These are phyloP conservation scores for Entophlyctis helioformis DNA, from an alignment of 192 early-diverging fungal genomes.

Conservation along the genomic window DNA sequence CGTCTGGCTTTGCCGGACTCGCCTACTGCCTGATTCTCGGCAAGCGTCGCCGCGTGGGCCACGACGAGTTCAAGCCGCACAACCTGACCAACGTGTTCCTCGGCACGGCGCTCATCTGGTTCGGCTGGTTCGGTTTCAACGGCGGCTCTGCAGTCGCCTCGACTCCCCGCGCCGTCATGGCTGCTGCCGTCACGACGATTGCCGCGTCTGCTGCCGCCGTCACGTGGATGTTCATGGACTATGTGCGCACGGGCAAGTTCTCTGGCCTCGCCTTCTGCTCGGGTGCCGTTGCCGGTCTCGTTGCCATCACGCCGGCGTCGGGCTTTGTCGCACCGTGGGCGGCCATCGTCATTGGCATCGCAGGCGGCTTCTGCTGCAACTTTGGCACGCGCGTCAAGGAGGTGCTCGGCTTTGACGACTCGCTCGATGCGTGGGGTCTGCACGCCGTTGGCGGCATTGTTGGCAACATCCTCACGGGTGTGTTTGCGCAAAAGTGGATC, in stretches of 20 bases:
- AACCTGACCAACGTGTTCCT: constrained; percentile 75
- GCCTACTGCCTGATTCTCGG: constrained; percentile 76
- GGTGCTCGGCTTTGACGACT: constrained; percentile 13
- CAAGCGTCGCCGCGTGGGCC: constrained; percentile 67
- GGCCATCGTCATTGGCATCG: constrained; percentile 63
- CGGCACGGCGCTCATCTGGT: constrained; percentile 73
- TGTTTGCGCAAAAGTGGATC: constrained; percentile 74
- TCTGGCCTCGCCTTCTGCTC: constrained; percentile 78
- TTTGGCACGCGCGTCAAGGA: constrained; percentile 47
- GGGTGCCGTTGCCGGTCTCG: constrained; percentile 80
- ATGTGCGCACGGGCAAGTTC: constrained; percentile 54
- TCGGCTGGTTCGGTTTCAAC: constrained; percentile 88
- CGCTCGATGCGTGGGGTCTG: constrained; percentile 72
- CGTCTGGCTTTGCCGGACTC: constrained; percentile 64
- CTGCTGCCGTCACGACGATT: constrained; percentile 63
- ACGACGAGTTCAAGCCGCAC: constrained; percentile 64
- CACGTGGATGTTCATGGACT: constrained; percentile 67
- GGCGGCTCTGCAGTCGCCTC: constrained; percentile 63
- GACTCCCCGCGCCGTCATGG: constrained; percentile 60
- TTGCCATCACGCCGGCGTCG: constrained; percentile 76
- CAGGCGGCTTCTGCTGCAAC: constrained; percentile 49
- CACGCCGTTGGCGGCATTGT: constrained; percentile 78
- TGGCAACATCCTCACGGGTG: constrained; percentile 72
- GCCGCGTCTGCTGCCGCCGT: constrained; percentile 58
- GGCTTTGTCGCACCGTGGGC: constrained; percentile 65